Conservation (phyloP, 352 stramenopile species). For the Phytophthora foliorum region DNA sequence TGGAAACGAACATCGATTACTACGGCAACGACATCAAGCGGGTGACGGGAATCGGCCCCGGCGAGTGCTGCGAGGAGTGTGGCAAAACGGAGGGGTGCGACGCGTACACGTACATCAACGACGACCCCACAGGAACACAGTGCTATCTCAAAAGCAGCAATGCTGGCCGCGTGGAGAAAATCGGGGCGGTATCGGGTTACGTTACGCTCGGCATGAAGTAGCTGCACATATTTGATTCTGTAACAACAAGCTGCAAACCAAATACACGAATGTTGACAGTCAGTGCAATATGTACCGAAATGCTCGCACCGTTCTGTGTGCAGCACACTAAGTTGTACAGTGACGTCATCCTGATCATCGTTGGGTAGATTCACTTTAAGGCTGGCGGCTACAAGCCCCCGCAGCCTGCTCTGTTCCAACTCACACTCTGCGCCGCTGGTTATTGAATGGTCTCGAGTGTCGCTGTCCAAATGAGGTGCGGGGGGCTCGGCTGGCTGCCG, state of each 20-base stretch:
- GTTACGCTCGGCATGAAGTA: slow-evolving; percentile 24
- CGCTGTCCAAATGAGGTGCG: slow-evolving; percentile 1
- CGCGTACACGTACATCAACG: slow-evolving; percentile 59
- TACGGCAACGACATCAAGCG: slow-evolving; percentile 47
- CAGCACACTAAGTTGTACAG: slow-evolving; percentile 11
- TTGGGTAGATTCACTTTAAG: slow-evolving; percentile 20
- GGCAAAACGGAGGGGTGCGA: slow-evolving; percentile 42
- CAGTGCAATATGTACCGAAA: slow-evolving; percentile 9
- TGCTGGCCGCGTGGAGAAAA: slow-evolving; percentile 20
- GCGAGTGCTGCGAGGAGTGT: slow-evolving; percentile 57
- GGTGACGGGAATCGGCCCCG: slow-evolving; percentile 29
- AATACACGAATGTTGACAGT: not conserved
- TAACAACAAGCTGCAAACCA: not conserved
- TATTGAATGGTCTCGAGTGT: slow-evolving; percentile 1
- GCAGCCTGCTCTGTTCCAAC: not conserved
- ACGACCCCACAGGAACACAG: slow-evolving; percentile 23
- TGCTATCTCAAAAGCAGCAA: slow-evolving; percentile 42
- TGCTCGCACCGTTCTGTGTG: slow-evolving; percentile 5
- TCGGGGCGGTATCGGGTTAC: slow-evolving; percentile 39
- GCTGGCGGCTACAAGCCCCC: not conserved
- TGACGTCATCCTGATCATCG: slow-evolving; percentile 20
- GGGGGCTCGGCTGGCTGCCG: slow-evolving; percentile 10
- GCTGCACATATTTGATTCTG: not conserved
- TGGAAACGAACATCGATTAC: slow-evolving; percentile 50
- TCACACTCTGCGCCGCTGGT: not conserved